Evolutionary conservation across 306 rosid species (phyloP).

Genomic region (Glycine tomentella): DNA sequence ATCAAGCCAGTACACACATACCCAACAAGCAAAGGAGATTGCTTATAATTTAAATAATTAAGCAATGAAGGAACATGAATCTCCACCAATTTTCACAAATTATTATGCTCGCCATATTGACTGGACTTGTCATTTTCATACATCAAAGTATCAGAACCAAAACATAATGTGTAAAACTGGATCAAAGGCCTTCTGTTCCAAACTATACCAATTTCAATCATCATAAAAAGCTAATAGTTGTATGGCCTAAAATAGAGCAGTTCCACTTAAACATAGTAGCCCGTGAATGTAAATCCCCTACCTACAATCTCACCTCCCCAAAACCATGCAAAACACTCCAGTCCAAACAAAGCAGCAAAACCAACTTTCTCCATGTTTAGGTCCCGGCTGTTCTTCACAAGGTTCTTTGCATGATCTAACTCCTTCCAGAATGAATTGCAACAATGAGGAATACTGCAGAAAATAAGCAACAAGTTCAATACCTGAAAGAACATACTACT

Average conservation of each 20-base stretch:
- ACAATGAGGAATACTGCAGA: slow-evolving; percentile 59
- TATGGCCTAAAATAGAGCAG: not conserved
- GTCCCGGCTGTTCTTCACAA: slow-evolving; percentile 47
- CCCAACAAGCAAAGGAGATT: slow-evolving; percentile 14
- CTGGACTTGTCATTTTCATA: slow-evolving; percentile 25
- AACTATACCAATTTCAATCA: not conserved
- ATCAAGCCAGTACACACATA: not conserved
- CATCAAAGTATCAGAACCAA: slow-evolving; percentile 27
- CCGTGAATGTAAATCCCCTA: slow-evolving; percentile 62
- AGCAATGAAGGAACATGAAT: slow-evolving; percentile 38
- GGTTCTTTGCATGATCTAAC: slow-evolving; percentile 43
- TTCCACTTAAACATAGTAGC: slow-evolving; percentile 53
- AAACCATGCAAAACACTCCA: slow-evolving; percentile 66
- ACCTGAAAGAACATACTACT: not conserved
- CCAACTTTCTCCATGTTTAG: slow-evolving; percentile 51
- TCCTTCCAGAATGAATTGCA: slow-evolving; percentile 56
- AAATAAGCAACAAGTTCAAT: slow-evolving; percentile 27
- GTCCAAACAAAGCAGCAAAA: slow-evolving; percentile 55
- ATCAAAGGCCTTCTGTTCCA: not conserved
- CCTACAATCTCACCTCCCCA: slow-evolving; percentile 63
- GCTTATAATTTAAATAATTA: not conserved
- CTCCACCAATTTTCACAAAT: slow-evolving; percentile 22
- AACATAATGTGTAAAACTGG: not conserved
- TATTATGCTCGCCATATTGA: slow-evolving; percentile 39
- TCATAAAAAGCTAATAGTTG: slow-evolving; percentile 11